phyloP scores from a whole-genome alignment of 345 rosid genomes.

The Sonneratia caseolaris region DNA sequence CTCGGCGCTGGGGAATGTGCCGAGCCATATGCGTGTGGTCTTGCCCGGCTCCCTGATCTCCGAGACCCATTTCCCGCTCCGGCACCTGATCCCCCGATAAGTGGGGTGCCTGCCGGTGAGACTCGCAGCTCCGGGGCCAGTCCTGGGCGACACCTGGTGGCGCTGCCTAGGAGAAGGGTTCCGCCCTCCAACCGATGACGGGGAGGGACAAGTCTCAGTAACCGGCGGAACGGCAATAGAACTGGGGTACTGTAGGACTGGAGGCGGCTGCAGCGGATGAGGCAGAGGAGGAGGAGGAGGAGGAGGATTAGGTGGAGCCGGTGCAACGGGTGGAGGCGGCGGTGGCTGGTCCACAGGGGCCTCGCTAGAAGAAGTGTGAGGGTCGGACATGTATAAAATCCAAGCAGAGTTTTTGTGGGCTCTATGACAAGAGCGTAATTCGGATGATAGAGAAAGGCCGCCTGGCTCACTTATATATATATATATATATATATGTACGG shows the following conservation, averaged over 20 bases:
- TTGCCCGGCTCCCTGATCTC: slow-evolving; percentile 89
- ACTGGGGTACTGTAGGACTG: slow-evolving; percentile 9
- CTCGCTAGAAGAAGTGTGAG: slow-evolving; percentile 4
- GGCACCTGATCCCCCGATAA: slow-evolving; percentile 62
- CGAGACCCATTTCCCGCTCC: slow-evolving; percentile 85
- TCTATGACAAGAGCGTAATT: not conserved
- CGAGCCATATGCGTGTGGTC: slow-evolving; percentile 85
- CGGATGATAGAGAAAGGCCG: not conserved
- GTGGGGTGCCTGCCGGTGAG: slow-evolving; percentile 36
- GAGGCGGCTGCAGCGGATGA: not conserved
- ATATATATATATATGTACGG: not conserved
- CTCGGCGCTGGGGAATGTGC: slow-evolving; percentile 67
- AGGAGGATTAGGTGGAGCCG: no score
- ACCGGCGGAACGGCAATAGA: slow-evolving; percentile 11
- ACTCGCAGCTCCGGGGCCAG: slow-evolving; percentile 12
- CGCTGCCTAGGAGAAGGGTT: slow-evolving; percentile 17
- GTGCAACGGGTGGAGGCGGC: not conserved
- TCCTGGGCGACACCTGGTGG: slow-evolving; percentile 8
- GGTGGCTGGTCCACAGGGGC: slow-evolving; percentile 9
- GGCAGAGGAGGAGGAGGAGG: slow-evolving; percentile 7
- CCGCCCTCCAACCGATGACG: slow-evolving; percentile 5
- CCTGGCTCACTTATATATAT: no score
- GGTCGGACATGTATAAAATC: slow-evolving; percentile 2
- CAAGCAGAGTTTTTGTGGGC: no score
- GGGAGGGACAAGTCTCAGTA: slow-evolving; percentile 15